Evolutionary conservation across 352 stramenopile species (phyloP).

Genomic region (Globisporangium middletonii): DNA sequence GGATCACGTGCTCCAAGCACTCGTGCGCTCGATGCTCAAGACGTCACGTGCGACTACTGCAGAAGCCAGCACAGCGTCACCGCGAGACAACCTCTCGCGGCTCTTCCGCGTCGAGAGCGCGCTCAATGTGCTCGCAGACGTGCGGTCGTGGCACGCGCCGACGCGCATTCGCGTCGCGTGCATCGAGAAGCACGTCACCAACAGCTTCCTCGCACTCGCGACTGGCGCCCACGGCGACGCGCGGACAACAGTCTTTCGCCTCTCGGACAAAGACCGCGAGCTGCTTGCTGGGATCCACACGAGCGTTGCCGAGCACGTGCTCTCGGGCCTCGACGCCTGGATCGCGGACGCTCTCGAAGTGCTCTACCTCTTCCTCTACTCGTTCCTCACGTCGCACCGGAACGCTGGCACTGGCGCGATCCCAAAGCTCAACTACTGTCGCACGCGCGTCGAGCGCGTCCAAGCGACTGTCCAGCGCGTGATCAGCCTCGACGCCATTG

Average conservation of each 20-base stretch:
- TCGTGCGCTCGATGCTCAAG: slow-evolving; percentile 4
- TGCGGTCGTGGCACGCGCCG: slow-evolving; percentile 12
- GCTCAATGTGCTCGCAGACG: slow-evolving; percentile 12
- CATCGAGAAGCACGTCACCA: slow-evolving; percentile 6
- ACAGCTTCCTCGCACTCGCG: slow-evolving; percentile 1
- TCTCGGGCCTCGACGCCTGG: slow-evolving; percentile 7
- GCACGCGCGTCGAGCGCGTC: slow-evolving; percentile 9
- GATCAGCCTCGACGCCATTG: slow-evolving; percentile 6
- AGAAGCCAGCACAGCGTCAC: not conserved
- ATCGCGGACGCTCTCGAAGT: slow-evolving; percentile 11
- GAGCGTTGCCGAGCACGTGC: not conserved
- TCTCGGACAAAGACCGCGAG: slow-evolving; percentile 13
- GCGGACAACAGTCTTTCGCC: slow-evolving; percentile 1
- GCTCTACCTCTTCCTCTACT: slow-evolving; percentile 13
- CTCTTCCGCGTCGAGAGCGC: slow-evolving; percentile 10
- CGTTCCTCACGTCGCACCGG: slow-evolving; percentile 14
- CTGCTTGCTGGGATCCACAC: slow-evolving; percentile 9
- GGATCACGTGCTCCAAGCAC: not conserved
- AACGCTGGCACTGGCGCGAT: slow-evolving; percentile 7
- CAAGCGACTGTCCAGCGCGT: slow-evolving; percentile 9
- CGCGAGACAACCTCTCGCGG: slow-evolving; percentile 1
- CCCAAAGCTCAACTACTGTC: slow-evolving; percentile 13
- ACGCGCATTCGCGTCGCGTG: slow-evolving; percentile 12
- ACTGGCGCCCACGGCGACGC: not conserved
- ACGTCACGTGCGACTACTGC: not conserved